phyloP scores from a whole-genome alignment of 345 rosid genomes.

The Raphanus sativus region DNA sequence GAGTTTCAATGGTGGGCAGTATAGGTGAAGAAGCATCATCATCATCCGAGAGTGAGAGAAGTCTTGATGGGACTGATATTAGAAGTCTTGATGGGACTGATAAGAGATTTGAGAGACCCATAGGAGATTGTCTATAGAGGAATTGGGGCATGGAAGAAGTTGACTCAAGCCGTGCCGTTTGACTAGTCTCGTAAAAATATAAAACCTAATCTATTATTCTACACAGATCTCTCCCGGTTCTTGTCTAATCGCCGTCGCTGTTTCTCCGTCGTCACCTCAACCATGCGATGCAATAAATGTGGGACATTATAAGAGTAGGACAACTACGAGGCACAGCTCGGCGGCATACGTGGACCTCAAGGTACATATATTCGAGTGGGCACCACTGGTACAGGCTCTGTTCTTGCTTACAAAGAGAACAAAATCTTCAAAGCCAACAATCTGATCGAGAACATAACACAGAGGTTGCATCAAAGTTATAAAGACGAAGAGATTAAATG shows the following conservation, averaged over 20 bases:
- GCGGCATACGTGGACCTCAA: slow-evolving; percentile 47
- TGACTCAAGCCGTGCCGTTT: too few species aligned
- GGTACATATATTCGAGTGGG: slow-evolving; percentile 64
- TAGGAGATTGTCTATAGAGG: too few species aligned
- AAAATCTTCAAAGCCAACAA: slow-evolving; percentile 60
- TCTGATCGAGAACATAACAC: slow-evolving; percentile 40
- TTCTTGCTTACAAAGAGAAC: slow-evolving; percentile 51
- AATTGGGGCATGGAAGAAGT: too few species aligned
- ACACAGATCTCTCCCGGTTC: too few species aligned
- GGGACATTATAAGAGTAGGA: slow-evolving; percentile 46
- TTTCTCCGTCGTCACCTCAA: not conserved
- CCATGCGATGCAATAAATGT: slow-evolving; percentile 53
- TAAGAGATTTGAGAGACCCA: too few species aligned
- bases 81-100: too few species aligned
- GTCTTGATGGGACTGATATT: slow-evolving; percentile 73
- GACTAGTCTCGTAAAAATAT: too few species aligned
- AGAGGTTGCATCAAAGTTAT: slow-evolving; percentile 37
- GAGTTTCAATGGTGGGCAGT: slow-evolving; percentile 24
- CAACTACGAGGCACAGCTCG: slow-evolving; percentile 49
- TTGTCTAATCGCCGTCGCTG: too few species aligned
- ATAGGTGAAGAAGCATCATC: slow-evolving; percentile 24
- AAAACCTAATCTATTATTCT: too few species aligned
- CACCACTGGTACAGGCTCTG: slow-evolving; percentile 54
- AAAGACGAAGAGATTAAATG: slow-evolving; percentile 37
- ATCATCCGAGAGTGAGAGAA: slow-evolving; percentile 48